A percentile compares a stretch with the other conserved stretches of the same genome.
These are phyloP conservation scores for Rubus idaeus DNA, from an alignment of 306 rosid species.

Conservation along the genomic window DNA sequence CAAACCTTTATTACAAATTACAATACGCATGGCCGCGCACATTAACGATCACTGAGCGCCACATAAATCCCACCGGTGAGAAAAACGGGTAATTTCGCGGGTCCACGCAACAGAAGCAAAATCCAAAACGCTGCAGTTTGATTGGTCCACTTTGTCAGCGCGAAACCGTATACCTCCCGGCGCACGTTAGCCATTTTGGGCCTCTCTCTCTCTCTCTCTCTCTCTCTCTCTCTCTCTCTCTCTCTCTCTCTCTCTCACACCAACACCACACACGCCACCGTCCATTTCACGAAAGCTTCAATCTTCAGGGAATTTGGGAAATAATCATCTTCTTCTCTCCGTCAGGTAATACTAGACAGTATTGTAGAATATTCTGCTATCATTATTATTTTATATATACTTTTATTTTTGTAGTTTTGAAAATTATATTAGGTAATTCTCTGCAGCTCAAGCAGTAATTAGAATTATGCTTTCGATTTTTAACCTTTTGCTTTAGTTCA, in stretches of 20 bases:
- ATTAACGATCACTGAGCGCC: conserved; percentile 19
- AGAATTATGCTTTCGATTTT: background rate
- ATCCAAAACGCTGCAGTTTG: conserved; percentile 15
- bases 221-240: background rate
- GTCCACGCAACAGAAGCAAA: background rate
- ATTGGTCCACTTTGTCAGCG: conserved; percentile 22
- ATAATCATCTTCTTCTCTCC: background rate
- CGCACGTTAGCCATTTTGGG: conserved; percentile 14
- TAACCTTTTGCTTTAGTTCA: background rate
- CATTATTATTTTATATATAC: background rate
- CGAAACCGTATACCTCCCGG: background rate
- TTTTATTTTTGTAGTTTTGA: background rate
- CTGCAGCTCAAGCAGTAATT: background rate
- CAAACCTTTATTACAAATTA: background rate
- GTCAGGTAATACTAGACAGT: background rate
- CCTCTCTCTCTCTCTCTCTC: background rate
- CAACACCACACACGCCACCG: background rate
- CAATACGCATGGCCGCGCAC: background rate
- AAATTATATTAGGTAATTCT: background rate
- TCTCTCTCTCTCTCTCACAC: conserved; percentile 7
- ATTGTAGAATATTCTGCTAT: background rate
- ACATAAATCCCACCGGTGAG: conserved; percentile 14
- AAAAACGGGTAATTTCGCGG: background rate
- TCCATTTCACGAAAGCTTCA: conserved; percentile 1
- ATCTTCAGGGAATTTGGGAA: background rate